phyloP scores from a whole-genome alignment of 805 yeast species.

The Clavispora fructus region DNA sequence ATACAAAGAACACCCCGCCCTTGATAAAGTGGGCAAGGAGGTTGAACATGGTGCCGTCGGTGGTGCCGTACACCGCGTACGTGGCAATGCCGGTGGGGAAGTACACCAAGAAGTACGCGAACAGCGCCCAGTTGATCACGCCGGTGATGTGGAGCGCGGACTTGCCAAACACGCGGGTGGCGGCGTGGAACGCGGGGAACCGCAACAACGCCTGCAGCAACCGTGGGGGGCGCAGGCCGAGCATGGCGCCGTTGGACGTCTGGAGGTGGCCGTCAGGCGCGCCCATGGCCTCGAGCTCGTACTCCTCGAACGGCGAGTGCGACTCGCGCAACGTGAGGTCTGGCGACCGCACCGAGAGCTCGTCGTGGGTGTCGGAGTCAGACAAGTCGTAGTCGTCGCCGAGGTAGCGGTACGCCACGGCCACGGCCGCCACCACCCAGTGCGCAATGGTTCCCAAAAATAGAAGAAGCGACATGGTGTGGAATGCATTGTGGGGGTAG shows the following conservation, averaged over 20 bases:
- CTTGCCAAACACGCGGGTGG: slow-evolving; percentile 18
- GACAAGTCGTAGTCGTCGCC: slow-evolving; percentile 9
- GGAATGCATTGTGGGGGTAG: slow-evolving; percentile 75
- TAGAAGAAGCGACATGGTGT: slow-evolving; percentile 58
- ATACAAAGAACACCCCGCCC: slow-evolving; percentile 79
- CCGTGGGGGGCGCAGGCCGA: slow-evolving; percentile 4
- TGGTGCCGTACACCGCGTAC: slow-evolving; percentile 62
- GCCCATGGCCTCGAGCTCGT: slow-evolving; percentile 18
- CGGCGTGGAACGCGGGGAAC: slow-evolving; percentile 9
- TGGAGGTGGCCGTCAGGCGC: slow-evolving; percentile 14
- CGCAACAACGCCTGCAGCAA: slow-evolving; percentile 7
- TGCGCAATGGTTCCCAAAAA: slow-evolving; percentile 51
- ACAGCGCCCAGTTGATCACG: slow-evolving; percentile 55
- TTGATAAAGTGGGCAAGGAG: slow-evolving; percentile 92
- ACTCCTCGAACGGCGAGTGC: slow-evolving; percentile 13
- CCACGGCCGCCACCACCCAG: slow-evolving; percentile 47
- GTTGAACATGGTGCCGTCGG: slow-evolving; percentile 65
- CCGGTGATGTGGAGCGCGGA: slow-evolving; percentile 9
- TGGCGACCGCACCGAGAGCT: slow-evolving; percentile 10
- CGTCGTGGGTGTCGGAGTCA: slow-evolving; percentile 12
- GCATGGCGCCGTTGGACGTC: slow-evolving; percentile 21
- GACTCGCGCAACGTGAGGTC: slow-evolving; percentile 11
- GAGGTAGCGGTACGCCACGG: slow-evolving; percentile 37
- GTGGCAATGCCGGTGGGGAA: slow-evolving; percentile 60
- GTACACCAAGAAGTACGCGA: slow-evolving; percentile 55